These are phyloP conservation scores for Epichloe festucae DNA, from an alignment of 2,329 filamentous ascomycete genomes.

Conservation along the genomic window DNA sequence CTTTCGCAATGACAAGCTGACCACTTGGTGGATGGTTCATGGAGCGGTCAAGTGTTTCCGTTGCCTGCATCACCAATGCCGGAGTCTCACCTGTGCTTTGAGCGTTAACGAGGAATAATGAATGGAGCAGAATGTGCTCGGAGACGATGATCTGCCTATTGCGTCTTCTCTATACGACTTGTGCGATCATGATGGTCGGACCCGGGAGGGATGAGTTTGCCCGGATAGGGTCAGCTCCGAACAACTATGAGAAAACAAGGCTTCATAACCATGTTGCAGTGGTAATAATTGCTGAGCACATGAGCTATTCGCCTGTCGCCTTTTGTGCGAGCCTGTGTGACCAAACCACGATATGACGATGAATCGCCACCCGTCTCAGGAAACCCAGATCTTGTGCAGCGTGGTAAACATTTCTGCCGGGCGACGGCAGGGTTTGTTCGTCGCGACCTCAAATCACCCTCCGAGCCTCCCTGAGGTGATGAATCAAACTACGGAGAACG, in stretches of 20 bases:
- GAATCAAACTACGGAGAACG: too few relatives aligned
- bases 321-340: background rate
- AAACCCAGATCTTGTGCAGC: background rate
- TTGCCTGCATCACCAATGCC: background rate
- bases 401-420: background rate
- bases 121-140: background rate
- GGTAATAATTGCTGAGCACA: background rate
- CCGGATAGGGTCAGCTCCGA: background rate
- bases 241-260: background rate
- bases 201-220: too few relatives aligned
- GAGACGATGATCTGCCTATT: too few relatives aligned
- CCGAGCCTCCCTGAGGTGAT: too few relatives aligned
- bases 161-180: too few relatives aligned
- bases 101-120: background rate
- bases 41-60: background rate
- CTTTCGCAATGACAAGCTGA: too few relatives aligned
- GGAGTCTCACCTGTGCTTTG: background rate
- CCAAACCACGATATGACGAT: background rate
- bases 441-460: too few relatives aligned
- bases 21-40: background rate
- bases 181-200: too few relatives aligned
- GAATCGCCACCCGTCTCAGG: background rate
- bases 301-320: background rate
- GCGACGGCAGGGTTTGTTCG: background rate
- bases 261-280: background rate